Evolutionary conservation across 306 rosid genomes (phyloP).

Genomic region (Lupinus albus): DNA sequence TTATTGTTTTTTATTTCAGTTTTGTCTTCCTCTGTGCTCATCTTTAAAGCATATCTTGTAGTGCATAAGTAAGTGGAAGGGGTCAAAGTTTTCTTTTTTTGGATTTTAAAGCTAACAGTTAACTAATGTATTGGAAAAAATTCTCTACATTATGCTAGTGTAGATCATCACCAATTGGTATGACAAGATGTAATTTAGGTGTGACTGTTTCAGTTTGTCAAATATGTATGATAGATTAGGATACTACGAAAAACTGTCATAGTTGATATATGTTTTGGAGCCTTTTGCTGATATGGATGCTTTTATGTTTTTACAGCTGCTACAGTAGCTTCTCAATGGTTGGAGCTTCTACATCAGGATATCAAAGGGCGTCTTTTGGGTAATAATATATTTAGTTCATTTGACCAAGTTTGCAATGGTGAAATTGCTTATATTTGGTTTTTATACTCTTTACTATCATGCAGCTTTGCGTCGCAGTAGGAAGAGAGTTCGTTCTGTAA

Average conservation of each 20-base stretch:
- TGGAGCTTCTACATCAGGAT: conserved; percentile 87
- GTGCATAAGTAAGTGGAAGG: neutral
- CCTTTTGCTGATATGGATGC: conserved; percentile 30
- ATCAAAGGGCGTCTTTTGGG: conserved; percentile 89
- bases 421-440: conserved; percentile 25
- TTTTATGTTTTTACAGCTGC: conserved; percentile 75
- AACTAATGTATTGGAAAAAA: conserved; percentile 1
- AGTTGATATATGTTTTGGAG: conserved; percentile 24
- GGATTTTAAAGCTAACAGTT: neutral
- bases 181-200: neutral
- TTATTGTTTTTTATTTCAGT: neutral
- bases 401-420: conserved; percentile 10
- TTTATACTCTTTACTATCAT: conserved; percentile 39
- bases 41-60: neutral
- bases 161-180: conserved; percentile 22
- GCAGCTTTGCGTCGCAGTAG: conserved; percentile 84
- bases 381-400: conserved; percentile 40
- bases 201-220: conserved; percentile 22
- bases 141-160: conserved; percentile 13
- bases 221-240: neutral
- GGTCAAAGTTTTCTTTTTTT: too few relatives aligned
- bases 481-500: conserved; percentile 79
- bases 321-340: conserved; percentile 92
- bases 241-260: conserved; percentile 6
- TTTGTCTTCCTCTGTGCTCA: conserved; percentile 19